Evolutionary conservation across 768 basidiomycete genomes (phyloP).

Genomic region (Mycena galericulata): DNA sequence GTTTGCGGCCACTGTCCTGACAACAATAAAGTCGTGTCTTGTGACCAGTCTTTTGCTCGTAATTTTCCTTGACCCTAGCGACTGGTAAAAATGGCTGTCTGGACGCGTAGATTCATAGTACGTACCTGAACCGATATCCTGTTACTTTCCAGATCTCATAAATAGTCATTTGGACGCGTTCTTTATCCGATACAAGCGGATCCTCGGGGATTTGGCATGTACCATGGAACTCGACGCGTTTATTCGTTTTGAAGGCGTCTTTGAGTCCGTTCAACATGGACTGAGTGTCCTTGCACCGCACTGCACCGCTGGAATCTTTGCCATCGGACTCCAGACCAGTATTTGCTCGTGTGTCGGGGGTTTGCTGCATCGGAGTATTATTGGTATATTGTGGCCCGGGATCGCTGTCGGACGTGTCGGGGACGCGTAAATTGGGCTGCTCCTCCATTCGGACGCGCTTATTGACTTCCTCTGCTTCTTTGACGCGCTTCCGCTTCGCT

Average conservation of each 20-base stretch:
- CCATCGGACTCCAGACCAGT: not conserved
- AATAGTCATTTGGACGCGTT: slow-evolving; percentile 4
- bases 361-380: no score
- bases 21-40: slow-evolving; percentile 28
- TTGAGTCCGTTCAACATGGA: not conserved
- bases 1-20: slow-evolving; percentile 27
- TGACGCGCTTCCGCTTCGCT: not conserved
- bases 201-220: slow-evolving; percentile 9
- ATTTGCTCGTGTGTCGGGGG: not conserved
- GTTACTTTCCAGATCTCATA: slow-evolving; percentile 22
- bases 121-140: slow-evolving; percentile 24
- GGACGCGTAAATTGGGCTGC: not conserved
- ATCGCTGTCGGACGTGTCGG: not conserved
- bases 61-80: slow-evolving; percentile 8
- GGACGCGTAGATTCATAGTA: not conserved
- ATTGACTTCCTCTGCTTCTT: not conserved
- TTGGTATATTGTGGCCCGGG: not conserved
- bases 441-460: not conserved
- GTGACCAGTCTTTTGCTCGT: slow-evolving; percentile 10
- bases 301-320: not conserved
- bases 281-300: not conserved
- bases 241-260: not conserved
- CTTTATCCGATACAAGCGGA: slow-evolving; percentile 13
- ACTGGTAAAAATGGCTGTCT: not conserved
- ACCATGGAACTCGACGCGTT: not conserved